Base-by-base conservation (phyloP, 768 basidiomycete species). In the Boletus eberwhitei region DNA sequence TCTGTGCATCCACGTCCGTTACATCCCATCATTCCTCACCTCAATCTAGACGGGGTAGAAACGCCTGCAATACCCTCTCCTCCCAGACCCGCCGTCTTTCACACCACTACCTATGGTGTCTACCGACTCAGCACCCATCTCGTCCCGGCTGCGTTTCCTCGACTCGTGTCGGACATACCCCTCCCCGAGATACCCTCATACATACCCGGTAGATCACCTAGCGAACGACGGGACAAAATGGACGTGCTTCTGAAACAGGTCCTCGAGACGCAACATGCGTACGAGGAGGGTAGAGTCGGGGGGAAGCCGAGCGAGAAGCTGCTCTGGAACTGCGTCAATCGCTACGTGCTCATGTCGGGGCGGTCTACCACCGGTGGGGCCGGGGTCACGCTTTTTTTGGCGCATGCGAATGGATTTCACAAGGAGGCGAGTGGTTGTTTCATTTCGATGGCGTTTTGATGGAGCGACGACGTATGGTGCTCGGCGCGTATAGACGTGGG, bases 381-480 rank as follows among this genome's bases (percentile, higher is more conserved):
- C 0, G 47, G 60, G 2, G 1, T 89, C 11, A 95, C 91, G 0
- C 69, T 95, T 48, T 80, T 94, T 58, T 75, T 90, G 44, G 81
- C 83, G 4, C 93, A 95, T 67, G 91, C 90, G 3, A 95, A 91
- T 69, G 93, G 94, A 1, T 87, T 95, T 61, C 83, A 82, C 44
- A 95, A 94, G 68, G 92, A 95, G 83, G 90, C 84, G 50, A 45
- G 81, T 58, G 17, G n/a, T 45, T 4, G 2, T 29, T n/a, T 4
- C 11, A 3, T 17, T 7, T 29, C 2, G 31, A 1, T 26, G 21
- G 11, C 6, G 37, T 37, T 17, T 38, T 13, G 38, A 24, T 9
- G 21, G 3, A 13, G 9, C 38, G 47, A 37, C 31, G 11, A 3
- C 39, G 51, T 0, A 50, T 34, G 8, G 19, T 24, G 6, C 16